Conservation (phyloP, 768 basidiomycete species). For the Mycena olivaceomarginata region DNA sequence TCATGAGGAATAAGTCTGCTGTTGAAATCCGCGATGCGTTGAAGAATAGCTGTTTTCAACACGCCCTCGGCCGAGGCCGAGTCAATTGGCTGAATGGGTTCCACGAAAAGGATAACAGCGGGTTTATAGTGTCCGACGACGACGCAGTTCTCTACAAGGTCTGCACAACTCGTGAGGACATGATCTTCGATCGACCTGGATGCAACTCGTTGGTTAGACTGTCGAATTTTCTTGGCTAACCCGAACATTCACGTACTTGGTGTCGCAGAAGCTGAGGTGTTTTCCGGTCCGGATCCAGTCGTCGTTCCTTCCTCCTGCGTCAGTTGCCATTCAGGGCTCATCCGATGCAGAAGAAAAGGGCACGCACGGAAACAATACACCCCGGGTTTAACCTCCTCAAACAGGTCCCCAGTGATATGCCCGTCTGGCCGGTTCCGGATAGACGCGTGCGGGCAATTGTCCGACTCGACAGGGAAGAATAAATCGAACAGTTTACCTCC, state of each 20-base stretch:
- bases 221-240: background rate
- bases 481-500: conserved; percentile 6
- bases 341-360: background rate
- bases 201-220: conserved; percentile 37
- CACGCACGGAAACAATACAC: background rate
- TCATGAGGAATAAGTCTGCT: conserved; percentile 51
- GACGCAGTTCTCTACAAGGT: conserved; percentile 54
- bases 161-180: conserved; percentile 49
- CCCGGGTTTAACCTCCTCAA: background rate
- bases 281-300: conserved; percentile 52
- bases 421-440: background rate
- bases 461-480: background rate
- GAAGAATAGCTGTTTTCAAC: conserved; percentile 49
- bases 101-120: conserved; percentile 52
- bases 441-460: conserved; percentile 26
- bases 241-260: conserved; percentile 40
- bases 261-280: conserved; percentile 49
- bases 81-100: conserved; percentile 40
- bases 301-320: conserved; percentile 46
- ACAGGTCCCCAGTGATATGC: background rate
- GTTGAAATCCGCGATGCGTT: conserved; percentile 50
- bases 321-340: background rate
- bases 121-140: conserved; percentile 58
- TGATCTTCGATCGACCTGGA: conserved; percentile 58
- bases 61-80: conserved; percentile 20